Percentiles rank a stretch among this genome's conserved stretches.
These are phyloP conservation scores for Gremmenia infestans DNA, from an alignment of 2,329 filamentous ascomycete species.

Conservation along the genomic window DNA sequence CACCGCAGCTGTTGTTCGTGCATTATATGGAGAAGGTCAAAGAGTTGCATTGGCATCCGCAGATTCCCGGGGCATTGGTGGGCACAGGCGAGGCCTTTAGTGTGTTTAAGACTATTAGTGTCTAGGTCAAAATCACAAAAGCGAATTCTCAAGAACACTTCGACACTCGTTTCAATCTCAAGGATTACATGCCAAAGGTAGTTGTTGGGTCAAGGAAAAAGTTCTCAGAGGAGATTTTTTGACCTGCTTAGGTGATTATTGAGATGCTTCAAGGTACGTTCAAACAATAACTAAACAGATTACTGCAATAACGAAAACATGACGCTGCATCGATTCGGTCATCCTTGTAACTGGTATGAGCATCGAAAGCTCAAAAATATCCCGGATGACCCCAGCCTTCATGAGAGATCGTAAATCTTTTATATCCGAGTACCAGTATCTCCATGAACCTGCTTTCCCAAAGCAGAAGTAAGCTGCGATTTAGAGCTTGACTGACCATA, in stretches of 20 bases:
- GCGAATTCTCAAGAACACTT: neutral
- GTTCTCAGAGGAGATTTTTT: neutral
- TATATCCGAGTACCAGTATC: no score
- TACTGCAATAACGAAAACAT: no score
- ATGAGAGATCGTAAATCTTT: no score
- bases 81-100: slow-evolving; percentile 88
- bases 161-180: neutral
- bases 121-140: slow-evolving; percentile 40
- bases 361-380: no score
- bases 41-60: slow-evolving; percentile 95
- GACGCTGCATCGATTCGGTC: no score
- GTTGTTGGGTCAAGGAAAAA: neutral
- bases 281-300: no score
- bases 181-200: no score
- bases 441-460: neutral
- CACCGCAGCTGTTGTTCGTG: slow-evolving; percentile 90
- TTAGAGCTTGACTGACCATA: neutral
- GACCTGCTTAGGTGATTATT: no score
- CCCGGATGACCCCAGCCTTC: no score
- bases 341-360: no score
- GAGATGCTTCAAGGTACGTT: no score
- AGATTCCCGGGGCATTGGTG: slow-evolving; percentile 85
- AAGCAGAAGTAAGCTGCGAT: neutral
- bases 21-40: slow-evolving; percentile 95
- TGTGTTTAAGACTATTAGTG: slow-evolving; percentile 78